Conservation (phyloP, 2,329 filamentous ascomycete genomes). For the Bipolaris zeicola region DNA sequence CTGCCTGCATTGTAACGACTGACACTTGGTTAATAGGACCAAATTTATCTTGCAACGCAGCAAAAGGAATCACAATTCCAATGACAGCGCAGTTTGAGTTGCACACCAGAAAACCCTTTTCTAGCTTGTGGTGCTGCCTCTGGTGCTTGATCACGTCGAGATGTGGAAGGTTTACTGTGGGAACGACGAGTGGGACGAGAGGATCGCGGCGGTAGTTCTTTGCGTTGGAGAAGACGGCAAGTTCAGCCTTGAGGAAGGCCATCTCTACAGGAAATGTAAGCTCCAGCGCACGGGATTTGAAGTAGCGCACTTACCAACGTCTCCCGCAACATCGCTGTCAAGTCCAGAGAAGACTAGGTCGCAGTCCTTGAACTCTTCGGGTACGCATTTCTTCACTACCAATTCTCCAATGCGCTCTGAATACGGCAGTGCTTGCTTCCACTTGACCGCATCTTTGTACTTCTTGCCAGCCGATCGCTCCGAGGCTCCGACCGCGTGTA, state of each 20-base stretch:
- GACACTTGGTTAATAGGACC: constrained; percentile 77
- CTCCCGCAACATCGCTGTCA: constrained; percentile 89
- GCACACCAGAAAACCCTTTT: constrained; percentile 92
- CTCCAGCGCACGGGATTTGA: neutral
- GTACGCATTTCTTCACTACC: constrained; percentile 82
- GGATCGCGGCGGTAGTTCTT: constrained; percentile 96
- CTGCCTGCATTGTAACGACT: constrained; percentile 93
- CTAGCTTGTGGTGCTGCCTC: constrained; percentile 70
- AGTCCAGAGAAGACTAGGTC: constrained; percentile 93
- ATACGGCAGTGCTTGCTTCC: constrained; percentile 92
- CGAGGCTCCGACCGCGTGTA: constrained; percentile 89
- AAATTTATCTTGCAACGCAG: constrained; percentile 84
- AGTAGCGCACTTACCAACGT: constrained; percentile 70
- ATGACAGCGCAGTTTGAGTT: constrained; percentile 99
- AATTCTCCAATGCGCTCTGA: constrained; percentile 75
- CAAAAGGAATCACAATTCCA: constrained; percentile 92
- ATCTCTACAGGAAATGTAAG: constrained; percentile 61
- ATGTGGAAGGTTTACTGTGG: constrained; percentile 90
- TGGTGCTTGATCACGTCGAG: constrained; percentile 90
- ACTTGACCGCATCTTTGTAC: constrained; percentile 90
- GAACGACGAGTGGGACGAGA: constrained; percentile 89
- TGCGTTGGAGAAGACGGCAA: constrained; percentile 95
- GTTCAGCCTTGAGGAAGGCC: constrained; percentile 85
- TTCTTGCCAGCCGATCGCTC: constrained; percentile 88
- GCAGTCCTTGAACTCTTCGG: constrained; percentile 84